Evolutionary conservation across 2,329 filamentous ascomycete species (phyloP).

Genomic region (Spiromastix sp.): DNA sequence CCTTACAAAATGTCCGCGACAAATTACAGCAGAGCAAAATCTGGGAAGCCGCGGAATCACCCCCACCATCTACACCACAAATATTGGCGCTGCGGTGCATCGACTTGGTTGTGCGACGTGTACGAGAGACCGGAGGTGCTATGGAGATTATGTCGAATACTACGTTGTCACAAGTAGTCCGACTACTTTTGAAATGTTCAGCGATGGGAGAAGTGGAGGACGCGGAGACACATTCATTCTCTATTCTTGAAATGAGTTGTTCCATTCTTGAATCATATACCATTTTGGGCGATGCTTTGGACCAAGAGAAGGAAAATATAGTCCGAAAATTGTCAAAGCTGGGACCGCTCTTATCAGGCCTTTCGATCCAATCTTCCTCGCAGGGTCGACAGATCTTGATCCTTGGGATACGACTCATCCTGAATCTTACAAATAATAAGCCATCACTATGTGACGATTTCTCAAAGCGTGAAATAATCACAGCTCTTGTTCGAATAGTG

Average conservation of each 20-base stretch:
- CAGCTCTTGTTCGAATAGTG: conserved; percentile 27
- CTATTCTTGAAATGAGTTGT: conserved; percentile 19
- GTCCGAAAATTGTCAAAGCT: conserved; percentile 22
- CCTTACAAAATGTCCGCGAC: conserved; percentile 19
- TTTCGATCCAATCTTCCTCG: conserved; percentile 10
- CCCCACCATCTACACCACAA: conserved; percentile 21
- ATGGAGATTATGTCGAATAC: conserved; percentile 18
- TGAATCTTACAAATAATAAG: conserved; percentile 82
- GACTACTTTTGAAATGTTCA: conserved; percentile 19
- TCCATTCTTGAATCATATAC: conserved; percentile 31
- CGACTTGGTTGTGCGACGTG: conserved; percentile 19
- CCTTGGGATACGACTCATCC: conserved; percentile 55
- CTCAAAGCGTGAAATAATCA: conserved; percentile 34
- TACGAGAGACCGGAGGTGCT: conserved; percentile 22
- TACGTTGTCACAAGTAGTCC: conserved; percentile 21
- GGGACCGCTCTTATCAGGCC: conserved; percentile 29
- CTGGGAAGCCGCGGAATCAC: conserved; percentile 13
- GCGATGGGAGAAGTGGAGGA: conserved; percentile 5
- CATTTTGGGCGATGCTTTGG: conserved; percentile 18
- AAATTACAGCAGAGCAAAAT: conserved; percentile 17
- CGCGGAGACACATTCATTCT: conserved; percentile 12
- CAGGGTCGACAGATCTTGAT: conserved; percentile 21
- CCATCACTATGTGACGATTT: conserved; percentile 58
- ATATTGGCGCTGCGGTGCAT: conserved; percentile 25
- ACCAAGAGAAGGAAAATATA: conserved; percentile 17